Evolutionary conservation across 805 yeast genomes (phyloP), one percentile per base, ranked within the genome.

Genomic region (Cyberlindnera samutprakarnensis): DNA sequence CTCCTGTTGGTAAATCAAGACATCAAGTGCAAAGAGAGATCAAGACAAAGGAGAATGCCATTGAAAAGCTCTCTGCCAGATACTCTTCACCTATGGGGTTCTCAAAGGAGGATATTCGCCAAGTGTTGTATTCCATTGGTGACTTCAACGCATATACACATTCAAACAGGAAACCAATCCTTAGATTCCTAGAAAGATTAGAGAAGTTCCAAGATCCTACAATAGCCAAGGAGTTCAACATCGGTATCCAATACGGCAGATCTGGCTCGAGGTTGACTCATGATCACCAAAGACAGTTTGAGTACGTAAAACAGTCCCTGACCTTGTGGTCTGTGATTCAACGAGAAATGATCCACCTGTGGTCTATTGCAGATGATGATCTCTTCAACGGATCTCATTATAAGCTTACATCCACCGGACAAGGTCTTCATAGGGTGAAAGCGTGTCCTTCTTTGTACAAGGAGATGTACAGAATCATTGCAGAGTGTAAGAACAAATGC

Each of bases 321-420:
- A 72, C 75, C 14, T 54, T 82, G 32, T 82, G 94, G 94, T 75
- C 84, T 0, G 67, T 75, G 35, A 78, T 82, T 36, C 82, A 79
- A 75, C 61, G 82, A 34, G 87, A 83, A 38, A 78, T 82, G 82
- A 75, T 79, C 43, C 72, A 70, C 54, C 56, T 82, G 15, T 82
- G 94, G 94, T 75, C 73, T 23, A 64, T 77, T 22, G 86, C 90
- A 0, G 94, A 82, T 48, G 71, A 70, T 25, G 92, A 83, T 50
- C 58, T 82, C 33, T 70, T 78, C 44, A 65, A 72, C 38, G 70
- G 73, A 4, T 47, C 57, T 6, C 59, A 61, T 16, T 82, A 83
- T 47, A 67, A 68, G 40, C 56, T 82, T 18, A 62, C 72, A 6
- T 78, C 81, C 31, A 82, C 92, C 0, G 94, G 92, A 3, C 94